Evolutionary conservation across 208 protist species (phyloP).

Genomic region (Blastocrithidia nonstop): DNA sequence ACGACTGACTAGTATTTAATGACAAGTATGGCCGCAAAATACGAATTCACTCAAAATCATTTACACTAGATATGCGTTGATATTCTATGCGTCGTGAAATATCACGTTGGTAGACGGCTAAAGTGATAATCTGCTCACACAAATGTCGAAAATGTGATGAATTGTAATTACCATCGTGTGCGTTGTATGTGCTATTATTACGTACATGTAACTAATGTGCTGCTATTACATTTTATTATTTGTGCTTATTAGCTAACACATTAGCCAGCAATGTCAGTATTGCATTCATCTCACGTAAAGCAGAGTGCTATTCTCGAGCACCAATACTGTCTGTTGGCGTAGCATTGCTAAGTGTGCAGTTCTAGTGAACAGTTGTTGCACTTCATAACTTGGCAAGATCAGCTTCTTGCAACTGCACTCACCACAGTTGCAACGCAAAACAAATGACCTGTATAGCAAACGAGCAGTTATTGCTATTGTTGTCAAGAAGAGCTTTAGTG

Average conservation of each 20-base stretch:
- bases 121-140: constrained; percentile 95
- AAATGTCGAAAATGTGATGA: constrained; percentile 57
- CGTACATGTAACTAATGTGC: no score
- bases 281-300: constrained; percentile 41
- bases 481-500: constrained; percentile 8
- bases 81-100: constrained; percentile 67
- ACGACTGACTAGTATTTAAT: neutral
- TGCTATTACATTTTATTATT: no score
- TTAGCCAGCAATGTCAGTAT: constrained; percentile 81
- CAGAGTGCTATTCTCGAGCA: no score
- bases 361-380: neutral
- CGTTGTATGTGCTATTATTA: no score
- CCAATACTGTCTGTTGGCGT: neutral
- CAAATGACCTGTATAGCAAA: constrained; percentile 82
- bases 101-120: constrained; percentile 97
- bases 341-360: neutral
- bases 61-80: constrained; percentile 16
- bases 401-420: constrained; percentile 80
- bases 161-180: no score
- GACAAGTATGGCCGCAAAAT: constrained; percentile 91
- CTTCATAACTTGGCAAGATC: constrained; percentile 8
- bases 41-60: constrained; percentile 95
- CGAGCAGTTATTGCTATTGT: constrained; percentile 8
- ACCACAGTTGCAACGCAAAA: constrained; percentile 87
- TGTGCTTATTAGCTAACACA: constrained; percentile 10